Evolutionary conservation across 1,284 basidiomycete species (phyloP), one percentile per base, ranked within the genome.

Genomic region (Austroboletus novae-zelandiae): DNA sequence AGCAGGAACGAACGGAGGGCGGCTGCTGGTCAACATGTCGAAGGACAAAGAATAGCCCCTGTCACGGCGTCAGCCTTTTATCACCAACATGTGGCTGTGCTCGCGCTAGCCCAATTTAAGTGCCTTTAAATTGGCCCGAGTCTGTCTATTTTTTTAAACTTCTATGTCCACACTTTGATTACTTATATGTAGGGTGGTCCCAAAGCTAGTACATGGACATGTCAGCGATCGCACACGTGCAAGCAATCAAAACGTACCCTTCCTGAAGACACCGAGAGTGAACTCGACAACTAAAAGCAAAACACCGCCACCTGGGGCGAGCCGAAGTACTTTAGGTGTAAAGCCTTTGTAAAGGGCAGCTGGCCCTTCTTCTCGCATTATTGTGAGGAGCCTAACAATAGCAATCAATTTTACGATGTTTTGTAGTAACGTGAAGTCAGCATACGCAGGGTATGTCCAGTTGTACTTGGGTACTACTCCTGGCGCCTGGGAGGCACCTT

Each of bases 341-440:
- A 95, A 95, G 15, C 94, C 96, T 71, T 98, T 98, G 81, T 98
- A 99, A 41, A 98, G 76, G 5, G 94, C 95, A 6, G 74, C 83
- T 4, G 88, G 63, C 25, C 96, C 96, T 72, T 99, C 96, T 72
- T 97, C 92, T 40, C 89, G 83, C 55, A 89, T 84, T 60, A 98
- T 92, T 13, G 86, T 86, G 35, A 84, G 72, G 40, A 92, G 73
- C 40, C 79, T 81, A 52, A 36, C n/a, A 29, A 43, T 5, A 11
- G 9, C 30, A 7, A 11, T 59, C 20, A 47, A 43, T 40, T 27
- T 27, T 27, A 36, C 39, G 15, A 32, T 30, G 27, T 23, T 11
- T 17, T 9, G 17, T 31, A 41, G 2, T 10, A 9, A 27, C 9
- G 57, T 39, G 35, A 39, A 23, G 31, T 17, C 4, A 29, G 57